A percentile compares a stretch with the other conserved stretches of the same genome.
phyloP scores from a whole-genome alignment of 192 early-diverging fungal species.

The Entomortierella parvispora region DNA sequence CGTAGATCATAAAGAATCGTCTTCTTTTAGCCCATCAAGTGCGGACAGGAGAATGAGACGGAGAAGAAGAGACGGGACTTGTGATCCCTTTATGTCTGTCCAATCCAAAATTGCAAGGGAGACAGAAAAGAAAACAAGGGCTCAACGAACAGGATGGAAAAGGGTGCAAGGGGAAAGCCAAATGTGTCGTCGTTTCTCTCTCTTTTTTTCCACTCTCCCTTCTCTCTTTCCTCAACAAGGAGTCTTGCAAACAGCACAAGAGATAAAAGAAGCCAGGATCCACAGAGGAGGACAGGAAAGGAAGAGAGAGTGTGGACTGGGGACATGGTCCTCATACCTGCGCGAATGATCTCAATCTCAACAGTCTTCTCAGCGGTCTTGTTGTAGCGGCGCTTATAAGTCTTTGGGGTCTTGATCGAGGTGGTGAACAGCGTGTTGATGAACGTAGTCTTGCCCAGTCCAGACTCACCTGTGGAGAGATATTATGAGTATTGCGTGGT shows the following conservation, averaged over 20 bases:
- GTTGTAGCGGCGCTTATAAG: conserved; percentile 81
- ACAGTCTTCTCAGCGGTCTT: conserved; percentile 97
- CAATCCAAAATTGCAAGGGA: background rate
- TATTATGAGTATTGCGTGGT: background rate
- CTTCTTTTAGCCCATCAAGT: too few relatives aligned
- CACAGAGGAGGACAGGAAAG: background rate
- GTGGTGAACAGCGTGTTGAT: conserved; percentile 99
- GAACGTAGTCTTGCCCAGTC: conserved; percentile 98
- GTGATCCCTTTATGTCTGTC: too few relatives aligned
- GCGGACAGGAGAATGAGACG: too few relatives aligned
- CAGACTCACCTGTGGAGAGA: conserved; percentile 87
- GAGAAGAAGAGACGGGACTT: too few relatives aligned
- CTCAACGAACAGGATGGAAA: conserved; percentile 3
- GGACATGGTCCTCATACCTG: conserved; percentile 66
- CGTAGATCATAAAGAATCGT: too few relatives aligned
- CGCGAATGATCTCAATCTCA: conserved; percentile 97
- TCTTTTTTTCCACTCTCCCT: background rate
- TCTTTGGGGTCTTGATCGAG: conserved; percentile 91
- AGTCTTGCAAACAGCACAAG: too few relatives aligned
- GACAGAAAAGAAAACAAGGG: background rate
- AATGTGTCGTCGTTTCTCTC: background rate
- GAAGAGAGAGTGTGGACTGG: background rate
- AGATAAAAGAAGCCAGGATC: background rate
- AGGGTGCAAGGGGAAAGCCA: background rate
- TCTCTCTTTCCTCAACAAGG: background rate